Conservation (phyloP, 2,329 filamentous ascomycete genomes). For the Celoporthe dispersa region DNA sequence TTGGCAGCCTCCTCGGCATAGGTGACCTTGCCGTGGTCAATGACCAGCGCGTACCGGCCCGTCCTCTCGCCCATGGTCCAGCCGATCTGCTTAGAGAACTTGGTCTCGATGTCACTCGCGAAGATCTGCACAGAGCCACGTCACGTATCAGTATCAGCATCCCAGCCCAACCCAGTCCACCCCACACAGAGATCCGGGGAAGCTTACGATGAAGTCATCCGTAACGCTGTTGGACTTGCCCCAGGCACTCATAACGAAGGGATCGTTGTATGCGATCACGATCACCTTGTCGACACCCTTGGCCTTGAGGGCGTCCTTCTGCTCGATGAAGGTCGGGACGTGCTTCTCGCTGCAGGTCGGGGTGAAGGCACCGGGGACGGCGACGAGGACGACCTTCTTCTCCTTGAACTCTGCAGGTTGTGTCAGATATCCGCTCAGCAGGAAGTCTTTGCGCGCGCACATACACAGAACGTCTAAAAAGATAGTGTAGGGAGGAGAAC, state of each 20-base stretch:
- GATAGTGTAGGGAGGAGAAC: background rate
- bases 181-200: background rate
- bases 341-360: conserved; percentile 83
- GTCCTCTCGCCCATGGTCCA: conserved; percentile 79
- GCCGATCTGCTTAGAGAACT: conserved; percentile 78
- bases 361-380: conserved; percentile 76
- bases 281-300: conserved; percentile 85
- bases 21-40: conserved; percentile 81
- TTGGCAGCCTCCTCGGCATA: conserved; percentile 74
- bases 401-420: conserved; percentile 52
- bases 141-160: conserved; percentile 19
- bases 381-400: conserved; percentile 61
- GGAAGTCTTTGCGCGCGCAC: background rate
- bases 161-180: conserved; percentile 1
- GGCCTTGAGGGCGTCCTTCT: conserved; percentile 69
- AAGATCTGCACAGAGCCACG: conserved; percentile 59
- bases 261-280: conserved; percentile 83
- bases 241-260: conserved; percentile 87
- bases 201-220: conserved; percentile 64
- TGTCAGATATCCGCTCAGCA: conserved; percentile 13
- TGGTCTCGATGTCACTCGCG: conserved; percentile 69
- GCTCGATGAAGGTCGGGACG: conserved; percentile 78
- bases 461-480: background rate
- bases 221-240: conserved; percentile 83
- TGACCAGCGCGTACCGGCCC: conserved; percentile 76